phyloP scores from a whole-genome alignment of 2,329 filamentous ascomycete species.

The Alternaria triticimaculans region DNA sequence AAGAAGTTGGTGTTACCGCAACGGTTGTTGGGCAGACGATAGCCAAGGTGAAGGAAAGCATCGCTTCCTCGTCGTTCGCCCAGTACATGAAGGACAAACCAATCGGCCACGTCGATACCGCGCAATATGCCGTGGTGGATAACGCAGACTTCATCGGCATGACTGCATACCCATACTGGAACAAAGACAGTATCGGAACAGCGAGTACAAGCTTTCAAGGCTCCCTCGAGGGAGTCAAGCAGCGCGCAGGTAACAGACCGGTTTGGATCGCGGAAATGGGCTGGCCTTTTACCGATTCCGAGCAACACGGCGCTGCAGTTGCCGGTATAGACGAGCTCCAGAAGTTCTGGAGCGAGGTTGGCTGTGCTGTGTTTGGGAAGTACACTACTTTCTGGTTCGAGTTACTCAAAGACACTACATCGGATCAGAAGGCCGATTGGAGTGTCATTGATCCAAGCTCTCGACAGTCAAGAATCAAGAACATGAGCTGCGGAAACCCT shows the following conservation, averaged over 20 bases:
- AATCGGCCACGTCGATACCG: conserved; percentile 46
- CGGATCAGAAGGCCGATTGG: conserved; percentile 32
- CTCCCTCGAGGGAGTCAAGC: conserved; percentile 27
- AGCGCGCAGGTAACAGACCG: conserved; percentile 25
- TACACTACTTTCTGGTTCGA: conserved; percentile 46
- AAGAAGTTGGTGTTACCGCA: conserved; percentile 69
- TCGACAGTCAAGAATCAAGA: conserved; percentile 23
- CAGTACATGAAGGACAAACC: conserved; percentile 51
- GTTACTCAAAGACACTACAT: conserved; percentile 31
- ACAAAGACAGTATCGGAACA: conserved; percentile 37
- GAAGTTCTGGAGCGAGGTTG: conserved; percentile 39
- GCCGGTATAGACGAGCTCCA: conserved; percentile 32
- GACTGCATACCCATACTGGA: conserved; percentile 45
- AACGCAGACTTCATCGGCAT: conserved; percentile 44
- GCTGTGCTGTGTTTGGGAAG: conserved; percentile 38
- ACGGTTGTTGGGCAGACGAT: conserved; percentile 67
- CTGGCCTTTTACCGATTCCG: conserved; percentile 34
- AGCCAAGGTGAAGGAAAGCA: conserved; percentile 42
- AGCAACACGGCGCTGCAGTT: conserved; percentile 13
- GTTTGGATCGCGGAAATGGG: conserved; percentile 48
- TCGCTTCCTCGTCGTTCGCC: conserved; percentile 66
- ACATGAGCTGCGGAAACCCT: conserved; percentile 26
- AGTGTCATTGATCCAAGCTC: conserved; percentile 27
- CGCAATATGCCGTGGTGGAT: conserved; percentile 29
- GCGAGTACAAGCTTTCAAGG: conserved; percentile 47